These are phyloP conservation scores for Patellifolia procumbens DNA, from an alignment of 179 eudicot genomes.

Conservation along the genomic window DNA sequence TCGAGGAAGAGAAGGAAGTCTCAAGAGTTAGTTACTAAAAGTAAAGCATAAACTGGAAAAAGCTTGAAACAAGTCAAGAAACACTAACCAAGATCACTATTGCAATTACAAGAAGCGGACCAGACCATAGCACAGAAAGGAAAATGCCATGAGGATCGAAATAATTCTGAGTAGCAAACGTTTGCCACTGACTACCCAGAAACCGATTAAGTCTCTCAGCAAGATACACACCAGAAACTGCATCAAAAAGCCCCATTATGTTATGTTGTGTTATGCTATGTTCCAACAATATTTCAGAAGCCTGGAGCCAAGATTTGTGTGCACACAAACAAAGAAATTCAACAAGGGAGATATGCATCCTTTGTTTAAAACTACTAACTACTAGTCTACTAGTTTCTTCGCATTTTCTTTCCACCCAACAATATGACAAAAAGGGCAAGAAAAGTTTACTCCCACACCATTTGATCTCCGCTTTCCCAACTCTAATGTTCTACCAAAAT, in stretches of 20 bases:
- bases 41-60: not conserved
- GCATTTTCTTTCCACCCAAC: no score
- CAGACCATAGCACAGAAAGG: conserved; percentile 90
- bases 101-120: conserved; percentile 75
- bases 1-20: not conserved
- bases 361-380: no score
- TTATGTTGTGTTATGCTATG: no score
- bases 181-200: conserved; percentile 68
- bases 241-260: conserved; percentile 15
- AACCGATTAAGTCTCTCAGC: conserved; percentile 75
- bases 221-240: conserved; percentile 83
- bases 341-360: no score
- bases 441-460: no score
- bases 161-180: conserved; percentile 87
- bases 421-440: no score
- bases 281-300: not conserved
- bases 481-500: no score
- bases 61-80: not conserved
- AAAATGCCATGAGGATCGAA: conserved; percentile 76
- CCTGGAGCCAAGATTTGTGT: not conserved
- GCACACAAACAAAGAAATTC: not conserved
- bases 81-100: conserved; percentile 83
- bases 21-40: not conserved
- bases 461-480: no score
- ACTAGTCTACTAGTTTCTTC: no score